Evolutionary conservation across 1,139 yeast species (phyloP), one percentile per base, ranked within the genome.

Genomic region (Scheffersomyces parashehatae): DNA sequence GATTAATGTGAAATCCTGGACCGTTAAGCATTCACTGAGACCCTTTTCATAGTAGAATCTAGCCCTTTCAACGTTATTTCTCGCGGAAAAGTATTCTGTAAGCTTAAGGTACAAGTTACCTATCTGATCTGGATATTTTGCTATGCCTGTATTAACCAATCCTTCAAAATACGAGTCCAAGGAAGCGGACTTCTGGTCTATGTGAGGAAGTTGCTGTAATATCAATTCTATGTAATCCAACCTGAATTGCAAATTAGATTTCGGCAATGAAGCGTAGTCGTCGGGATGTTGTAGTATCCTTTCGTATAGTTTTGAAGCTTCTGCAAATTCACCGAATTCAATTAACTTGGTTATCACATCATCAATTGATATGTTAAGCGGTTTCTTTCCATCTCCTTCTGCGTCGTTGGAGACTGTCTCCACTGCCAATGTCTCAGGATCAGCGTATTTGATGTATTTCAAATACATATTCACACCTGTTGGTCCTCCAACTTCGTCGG

Each of bases 1-100:
- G 0, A 88, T 65, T 29, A 70, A 56, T 0, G 85, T 75, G 58
- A 89, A 88, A 50, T 87, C 95, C 30, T 72, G 68, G 2, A 85
- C 67, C 0, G 88, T 80, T 4, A 60, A 49, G 8, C 84, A 79
- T 1, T 66, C 53, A 1, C 59, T 51, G 8, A 83, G 52, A 0
- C 83, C 85, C 34, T 68, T 64, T 42, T 77, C 79, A 52, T 74
- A 82, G 13, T 71, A 65, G 37, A 70, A 72, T 29, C 83, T 64
- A 1, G 82, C 80, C 38, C 70, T 68, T 2, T 67, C 68, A 39
- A 63, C 56, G 15, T 74, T 64, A 0, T 65, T 59, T 14, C 53
- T 41, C 7, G 56, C 50, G 15, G 63, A 63, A 38, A 75, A 77
- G 53, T 71, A 83, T 1, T 68, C 64, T 0, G 88, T 81, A 35